Conservation (phyloP, 2,329 filamentous ascomycete species). For the Xylaria sp. region DNA sequence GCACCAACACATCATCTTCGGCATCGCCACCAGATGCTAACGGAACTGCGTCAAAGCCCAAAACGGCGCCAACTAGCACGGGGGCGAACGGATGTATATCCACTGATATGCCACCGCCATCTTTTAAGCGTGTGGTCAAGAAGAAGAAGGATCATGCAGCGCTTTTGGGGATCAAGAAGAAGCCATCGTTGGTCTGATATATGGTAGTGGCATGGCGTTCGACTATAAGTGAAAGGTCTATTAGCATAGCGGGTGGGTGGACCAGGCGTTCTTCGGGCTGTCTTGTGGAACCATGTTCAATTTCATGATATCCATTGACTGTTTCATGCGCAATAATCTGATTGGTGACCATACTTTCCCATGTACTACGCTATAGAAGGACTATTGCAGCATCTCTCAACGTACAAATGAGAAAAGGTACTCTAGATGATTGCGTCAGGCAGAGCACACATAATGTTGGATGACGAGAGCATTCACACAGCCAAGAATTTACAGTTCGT, state of each 20-base stretch:
- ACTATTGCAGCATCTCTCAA: too few relatives aligned
- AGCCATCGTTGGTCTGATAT: conserved; percentile 60
- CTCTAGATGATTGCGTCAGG: too few relatives aligned
- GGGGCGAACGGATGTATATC: conserved; percentile 12
- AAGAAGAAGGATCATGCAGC: conserved; percentile 84
- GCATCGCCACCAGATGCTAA: conserved; percentile 6
- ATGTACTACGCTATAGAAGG: too few relatives aligned
- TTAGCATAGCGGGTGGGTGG: conserved; percentile 1
- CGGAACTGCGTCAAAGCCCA: not conserved
- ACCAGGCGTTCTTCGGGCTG: conserved; percentile 1
- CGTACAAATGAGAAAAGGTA: too few relatives aligned
- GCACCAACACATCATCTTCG: conserved; percentile 4
- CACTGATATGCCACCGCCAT: conserved; percentile 59
- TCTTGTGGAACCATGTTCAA: not conserved
- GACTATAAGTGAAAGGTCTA: not conserved
- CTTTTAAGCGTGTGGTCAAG: conserved; percentile 78
- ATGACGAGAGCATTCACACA: too few relatives aligned
- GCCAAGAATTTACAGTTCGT: too few relatives aligned
- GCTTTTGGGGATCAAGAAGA: conserved; percentile 86
- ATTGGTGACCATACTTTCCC: too few relatives aligned
- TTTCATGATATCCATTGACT: not conserved
- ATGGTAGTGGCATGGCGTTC: not conserved
- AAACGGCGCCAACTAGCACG: conserved; percentile 35
- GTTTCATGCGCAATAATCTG: too few relatives aligned
- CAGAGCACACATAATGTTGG: too few relatives aligned